Base-by-base conservation (phyloP, 164 flowering plant species). In the Taxillus chinensis region DNA sequence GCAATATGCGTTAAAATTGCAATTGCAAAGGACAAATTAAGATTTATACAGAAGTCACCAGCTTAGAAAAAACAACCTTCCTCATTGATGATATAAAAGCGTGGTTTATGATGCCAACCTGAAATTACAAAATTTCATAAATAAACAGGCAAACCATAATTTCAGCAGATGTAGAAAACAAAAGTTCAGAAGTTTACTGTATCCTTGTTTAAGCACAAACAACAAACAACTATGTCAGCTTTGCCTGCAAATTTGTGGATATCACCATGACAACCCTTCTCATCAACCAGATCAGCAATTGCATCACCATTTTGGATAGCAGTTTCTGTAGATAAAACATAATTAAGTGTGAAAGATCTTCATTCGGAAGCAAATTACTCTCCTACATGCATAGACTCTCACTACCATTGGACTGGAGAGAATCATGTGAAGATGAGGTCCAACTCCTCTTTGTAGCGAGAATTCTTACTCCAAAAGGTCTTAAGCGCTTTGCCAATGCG, bases 391-490 rank as follows among this genome's bases (percentile, higher is more conserved):
- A 14, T 58, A 37, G 57, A 39, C 17, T 7, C 49, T 55, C 14
- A 66, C 60, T 75, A 83, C 89, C 89, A 59, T 71, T 61, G 8
- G 70, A 40, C 42, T 62, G 67, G 62, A n/a, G 40, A 60, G 80
- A 68, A 58, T 40, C 64, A 16, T 55, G 65, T 3, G 59, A 39
- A 60, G 62, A 14, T 38, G 74, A 70, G 9, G 70, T 52, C 98
- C 98, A 92, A 63, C 80, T 84, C 61, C 98, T 71, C 73, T 85
- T 92, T 43, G 98, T 85, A 58, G 96, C 98, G 64, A 90, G 74
- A 63, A 92, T 79, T 73, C 74, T 86, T 16, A 92, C 96, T 67
- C 90, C 96, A 75, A 92, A 92, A 37, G 95, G 87, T 45, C 77
- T 69, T 75, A 92, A 72, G 58, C 96, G 90, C 69, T 79, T 86